A percentile compares a stretch with the other conserved stretches of the same genome.
Conservation (phyloP, 2,329 filamentous ascomycete genomes). For the Aschersonia sp. region DNA sequence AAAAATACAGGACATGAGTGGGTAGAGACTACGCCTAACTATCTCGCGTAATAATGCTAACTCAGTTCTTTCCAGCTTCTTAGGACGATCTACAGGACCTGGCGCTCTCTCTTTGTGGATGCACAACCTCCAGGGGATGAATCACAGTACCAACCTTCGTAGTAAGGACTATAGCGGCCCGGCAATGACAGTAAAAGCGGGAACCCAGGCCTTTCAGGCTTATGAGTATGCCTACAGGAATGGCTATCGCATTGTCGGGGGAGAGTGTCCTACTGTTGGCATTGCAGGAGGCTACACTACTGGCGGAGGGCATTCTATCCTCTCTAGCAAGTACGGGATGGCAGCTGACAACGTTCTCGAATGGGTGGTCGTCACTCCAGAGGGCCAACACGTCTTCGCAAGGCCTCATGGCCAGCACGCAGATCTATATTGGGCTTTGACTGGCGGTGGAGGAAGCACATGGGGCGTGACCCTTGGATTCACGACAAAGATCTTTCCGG, state of each 20-base stretch:
- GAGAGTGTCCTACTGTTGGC: slow-evolving; percentile 41
- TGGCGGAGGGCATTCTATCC: slow-evolving; percentile 41
- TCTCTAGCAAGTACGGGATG: slow-evolving; percentile 38
- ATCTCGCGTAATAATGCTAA: too few relatives aligned
- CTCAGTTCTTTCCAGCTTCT: too few relatives aligned
- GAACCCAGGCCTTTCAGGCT: slow-evolving; percentile 34
- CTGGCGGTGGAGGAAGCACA: slow-evolving; percentile 37
- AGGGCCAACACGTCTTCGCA: slow-evolving; percentile 32
- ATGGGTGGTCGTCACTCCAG: slow-evolving; percentile 36
- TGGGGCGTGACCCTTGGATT: slow-evolving; percentile 28
- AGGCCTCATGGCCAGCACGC: slow-evolving; percentile 17
- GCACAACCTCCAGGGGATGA: slow-evolving; percentile 24
- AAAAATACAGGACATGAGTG: slow-evolving; percentile 40
- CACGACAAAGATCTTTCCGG: slow-evolving; percentile 18
- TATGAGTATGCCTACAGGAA: slow-evolving; percentile 28
- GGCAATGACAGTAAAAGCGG: slow-evolving; percentile 39
- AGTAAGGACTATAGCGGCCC: slow-evolving; percentile 33
- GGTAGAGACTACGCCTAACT: too few relatives aligned
- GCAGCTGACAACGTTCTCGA: slow-evolving; percentile 42
- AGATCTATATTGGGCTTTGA: slow-evolving; percentile 49
- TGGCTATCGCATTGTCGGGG: slow-evolving; percentile 35
- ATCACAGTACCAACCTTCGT: too few relatives aligned
- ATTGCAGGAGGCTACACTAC: slow-evolving; percentile 47
- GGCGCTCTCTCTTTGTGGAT: slow-evolving; percentile 26
- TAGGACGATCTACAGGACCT: slow-evolving; percentile 43